A percentile compares a stretch with the other conserved stretches of the same genome.
Evolutionary conservation across 768 basidiomycete species (phyloP).

Genomic region (Trametes cingulata): DNA sequence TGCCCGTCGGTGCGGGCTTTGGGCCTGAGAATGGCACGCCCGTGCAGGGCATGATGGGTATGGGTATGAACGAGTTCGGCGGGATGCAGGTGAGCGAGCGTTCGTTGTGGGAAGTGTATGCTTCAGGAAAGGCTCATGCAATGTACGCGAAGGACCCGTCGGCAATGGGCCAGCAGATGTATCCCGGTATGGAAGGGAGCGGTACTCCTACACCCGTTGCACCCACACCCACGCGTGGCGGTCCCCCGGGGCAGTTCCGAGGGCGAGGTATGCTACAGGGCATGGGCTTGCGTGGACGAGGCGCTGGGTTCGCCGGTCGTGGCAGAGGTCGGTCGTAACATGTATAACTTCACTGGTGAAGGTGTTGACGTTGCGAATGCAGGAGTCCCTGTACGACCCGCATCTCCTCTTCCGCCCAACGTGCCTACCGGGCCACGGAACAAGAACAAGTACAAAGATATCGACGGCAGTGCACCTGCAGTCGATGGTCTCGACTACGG

Average conservation of each 20-base stretch:
- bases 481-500: conserved; percentile 91
- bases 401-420: conserved; percentile 82
- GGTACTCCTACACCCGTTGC: conserved; percentile 47
- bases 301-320: conserved; percentile 44
- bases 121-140: conserved; percentile 10
- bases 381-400: conserved; percentile 66
- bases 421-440: conserved; percentile 88
- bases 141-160: conserved; percentile 49
- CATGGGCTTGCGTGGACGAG: conserved; percentile 42
- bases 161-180: conserved; percentile 68
- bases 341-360: background rate
- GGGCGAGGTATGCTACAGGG: conserved; percentile 44
- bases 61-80: conserved; percentile 69
- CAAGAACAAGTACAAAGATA: conserved; percentile 88
- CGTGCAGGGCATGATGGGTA: conserved; percentile 64
- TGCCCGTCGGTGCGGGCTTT: conserved; percentile 34
- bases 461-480: conserved; percentile 81
- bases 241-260: conserved; percentile 43
- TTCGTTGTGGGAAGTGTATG: background rate
- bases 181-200: conserved; percentile 59
- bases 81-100: conserved; percentile 62
- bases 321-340: conserved; percentile 40
- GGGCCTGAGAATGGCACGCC: conserved; percentile 36
- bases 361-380: background rate
- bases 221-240: conserved; percentile 25